Evolutionary conservation across 2,329 filamentous ascomycete genomes (phyloP).

Genomic region (Metarhizium rileyi): DNA sequence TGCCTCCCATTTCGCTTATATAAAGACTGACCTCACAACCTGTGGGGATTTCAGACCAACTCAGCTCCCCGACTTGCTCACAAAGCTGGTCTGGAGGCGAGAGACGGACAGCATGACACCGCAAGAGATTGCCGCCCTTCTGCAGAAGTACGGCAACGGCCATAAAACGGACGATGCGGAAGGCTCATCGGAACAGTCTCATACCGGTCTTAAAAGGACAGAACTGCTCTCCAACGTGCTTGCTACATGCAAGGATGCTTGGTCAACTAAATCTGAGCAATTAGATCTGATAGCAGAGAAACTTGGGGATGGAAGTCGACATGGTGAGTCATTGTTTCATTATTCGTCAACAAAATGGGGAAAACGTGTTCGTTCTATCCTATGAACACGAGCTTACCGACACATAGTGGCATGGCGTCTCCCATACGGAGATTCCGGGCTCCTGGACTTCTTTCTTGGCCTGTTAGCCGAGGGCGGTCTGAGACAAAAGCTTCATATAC

Average conservation of each 20-base stretch:
- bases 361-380: background rate
- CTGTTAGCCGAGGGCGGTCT: conserved; percentile 31
- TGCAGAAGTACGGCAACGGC: conserved; percentile 23
- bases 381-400: conserved; percentile 2
- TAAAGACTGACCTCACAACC: background rate
- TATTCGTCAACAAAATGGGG: background rate
- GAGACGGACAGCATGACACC: conserved; percentile 21
- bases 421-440: conserved; percentile 46
- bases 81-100: background rate
- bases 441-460: conserved; percentile 46
- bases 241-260: conserved; percentile 28
- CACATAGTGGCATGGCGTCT: conserved; percentile 43
- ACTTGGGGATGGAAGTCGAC: conserved; percentile 45
- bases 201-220: conserved; percentile 15
- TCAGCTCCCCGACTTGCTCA: background rate
- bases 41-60: background rate
- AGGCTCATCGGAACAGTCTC: conserved; percentile 15
- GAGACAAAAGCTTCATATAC: conserved; percentile 36
- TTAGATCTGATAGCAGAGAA: conserved; percentile 40
- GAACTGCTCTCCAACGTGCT: conserved; percentile 29
- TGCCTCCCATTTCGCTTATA: background rate
- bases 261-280: conserved; percentile 28
- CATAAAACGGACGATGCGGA: conserved; percentile 17
- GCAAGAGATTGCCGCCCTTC: conserved; percentile 27
- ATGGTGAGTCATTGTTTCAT: conserved; percentile 31